Conservation (phyloP, 441 rosid species). For the Pelargonium fulgidum region DNA sequence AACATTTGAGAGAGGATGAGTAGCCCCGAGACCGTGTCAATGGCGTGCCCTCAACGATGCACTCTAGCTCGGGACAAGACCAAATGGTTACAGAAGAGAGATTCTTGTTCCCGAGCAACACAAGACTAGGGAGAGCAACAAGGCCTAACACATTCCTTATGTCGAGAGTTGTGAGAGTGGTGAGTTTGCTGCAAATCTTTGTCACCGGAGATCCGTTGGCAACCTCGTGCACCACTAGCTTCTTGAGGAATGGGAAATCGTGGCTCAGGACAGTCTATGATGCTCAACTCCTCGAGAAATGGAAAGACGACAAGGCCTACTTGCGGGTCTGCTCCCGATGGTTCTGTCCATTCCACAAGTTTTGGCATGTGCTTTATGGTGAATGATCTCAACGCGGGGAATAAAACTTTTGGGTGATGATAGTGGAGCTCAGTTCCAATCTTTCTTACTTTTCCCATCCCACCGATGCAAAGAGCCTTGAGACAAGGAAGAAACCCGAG, state of each 20-base stretch:
- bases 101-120: background rate
- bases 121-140: background rate
- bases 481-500: constrained; percentile 10
- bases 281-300: constrained; percentile 15
- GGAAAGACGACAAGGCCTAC: constrained; percentile 18
- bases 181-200: constrained; percentile 2
- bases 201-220: background rate
- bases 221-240: background rate
- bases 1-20: background rate
- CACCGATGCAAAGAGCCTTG: background rate
- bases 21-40: background rate
- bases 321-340: background rate
- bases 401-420: background rate
- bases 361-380: background rate
- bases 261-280: background rate
- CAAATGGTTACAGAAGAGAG: background rate
- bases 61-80: background rate
- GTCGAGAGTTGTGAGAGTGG: background rate
- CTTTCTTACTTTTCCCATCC: background rate
- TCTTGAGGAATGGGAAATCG: constrained; percentile 10
- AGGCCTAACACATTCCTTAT: background rate
- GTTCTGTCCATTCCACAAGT: constrained; percentile 9
- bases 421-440: background rate
- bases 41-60: background rate
- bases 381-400: constrained; percentile 8